phyloP scores from a whole-genome alignment of 2,329 filamentous ascomycete genomes.

The Colletotrichum sp. region DNA sequence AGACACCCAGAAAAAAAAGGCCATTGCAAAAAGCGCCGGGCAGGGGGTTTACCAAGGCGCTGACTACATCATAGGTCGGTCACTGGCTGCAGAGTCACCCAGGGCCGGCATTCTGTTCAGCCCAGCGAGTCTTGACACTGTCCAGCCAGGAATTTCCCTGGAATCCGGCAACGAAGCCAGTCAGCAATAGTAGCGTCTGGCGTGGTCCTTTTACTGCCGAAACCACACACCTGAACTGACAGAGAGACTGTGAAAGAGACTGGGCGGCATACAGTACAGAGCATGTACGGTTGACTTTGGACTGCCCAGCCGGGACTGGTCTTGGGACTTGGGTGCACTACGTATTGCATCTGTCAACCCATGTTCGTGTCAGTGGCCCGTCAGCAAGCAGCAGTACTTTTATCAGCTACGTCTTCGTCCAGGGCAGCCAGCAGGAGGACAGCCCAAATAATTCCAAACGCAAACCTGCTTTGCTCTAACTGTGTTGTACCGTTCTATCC shows the following conservation, averaged over 20 bases:
- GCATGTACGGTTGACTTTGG: neutral
- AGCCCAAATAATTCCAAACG: neutral
- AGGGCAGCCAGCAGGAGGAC: neutral
- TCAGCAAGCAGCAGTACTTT: neutral
- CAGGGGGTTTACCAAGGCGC: constrained; percentile 6
- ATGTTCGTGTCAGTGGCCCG: neutral
- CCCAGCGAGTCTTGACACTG: neutral
- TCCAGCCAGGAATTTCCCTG: neutral
- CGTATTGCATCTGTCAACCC: neutral
- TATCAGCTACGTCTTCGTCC: neutral
- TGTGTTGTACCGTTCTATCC: neutral
- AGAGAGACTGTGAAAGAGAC: neutral
- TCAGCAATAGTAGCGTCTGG: neutral
- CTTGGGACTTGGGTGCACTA: neutral
- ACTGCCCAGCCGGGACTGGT: neutral
- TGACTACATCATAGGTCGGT: constrained; percentile 16
- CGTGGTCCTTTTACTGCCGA: neutral
- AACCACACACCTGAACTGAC: neutral
- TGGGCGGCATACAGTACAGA: neutral
- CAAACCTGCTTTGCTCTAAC: neutral
- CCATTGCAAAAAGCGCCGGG: neutral
- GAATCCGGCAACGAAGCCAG: neutral
- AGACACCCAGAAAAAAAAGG: neutral
- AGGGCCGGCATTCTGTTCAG: neutral
- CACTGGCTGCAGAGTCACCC: neutral